These are phyloP conservation scores for Vitis amurensis DNA, from an alignment of 164 flowering plant genomes.

Conservation along the genomic window DNA sequence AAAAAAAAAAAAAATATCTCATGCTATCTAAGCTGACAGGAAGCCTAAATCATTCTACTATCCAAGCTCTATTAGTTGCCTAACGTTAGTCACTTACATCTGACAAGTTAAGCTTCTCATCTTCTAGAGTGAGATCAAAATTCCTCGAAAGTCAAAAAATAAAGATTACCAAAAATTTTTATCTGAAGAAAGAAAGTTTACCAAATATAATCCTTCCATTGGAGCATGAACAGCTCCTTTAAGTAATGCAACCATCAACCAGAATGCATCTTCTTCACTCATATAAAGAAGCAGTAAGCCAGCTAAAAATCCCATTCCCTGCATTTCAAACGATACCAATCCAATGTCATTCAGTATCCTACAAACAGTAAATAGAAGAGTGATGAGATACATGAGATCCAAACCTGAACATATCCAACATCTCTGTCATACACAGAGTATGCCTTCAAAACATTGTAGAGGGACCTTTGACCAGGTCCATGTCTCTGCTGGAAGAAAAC, in stretches of 20 bases:
- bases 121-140: not conserved
- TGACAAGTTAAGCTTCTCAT: not conserved
- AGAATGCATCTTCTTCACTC: conserved; percentile 99
- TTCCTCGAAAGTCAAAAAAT: too few species aligned
- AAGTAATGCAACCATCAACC: conserved; percentile 90
- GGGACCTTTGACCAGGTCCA: conserved; percentile 99
- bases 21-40: not conserved
- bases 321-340: conserved; percentile 25
- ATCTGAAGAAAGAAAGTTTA: conserved; percentile 18
- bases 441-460: conserved; percentile 95
- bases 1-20: too few species aligned
- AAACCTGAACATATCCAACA: conserved; percentile 99
- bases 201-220: conserved; percentile 97
- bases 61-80: too few species aligned
- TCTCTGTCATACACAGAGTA: conserved; percentile 97
- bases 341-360: not conserved
- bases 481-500: conserved; percentile 98
- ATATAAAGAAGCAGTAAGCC: conserved; percentile 96
- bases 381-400: not conserved
- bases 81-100: not conserved
- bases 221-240: conserved; percentile 99
- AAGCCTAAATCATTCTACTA: not conserved
- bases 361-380: not conserved
- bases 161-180: too few species aligned
- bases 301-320: conserved; percentile 99